Percentiles rank a stretch among this genome's conserved stretches.
Evolutionary conservation across 2,329 filamentous ascomycete species (phyloP).

Genomic region (Verticillium albo-atrum): DNA sequence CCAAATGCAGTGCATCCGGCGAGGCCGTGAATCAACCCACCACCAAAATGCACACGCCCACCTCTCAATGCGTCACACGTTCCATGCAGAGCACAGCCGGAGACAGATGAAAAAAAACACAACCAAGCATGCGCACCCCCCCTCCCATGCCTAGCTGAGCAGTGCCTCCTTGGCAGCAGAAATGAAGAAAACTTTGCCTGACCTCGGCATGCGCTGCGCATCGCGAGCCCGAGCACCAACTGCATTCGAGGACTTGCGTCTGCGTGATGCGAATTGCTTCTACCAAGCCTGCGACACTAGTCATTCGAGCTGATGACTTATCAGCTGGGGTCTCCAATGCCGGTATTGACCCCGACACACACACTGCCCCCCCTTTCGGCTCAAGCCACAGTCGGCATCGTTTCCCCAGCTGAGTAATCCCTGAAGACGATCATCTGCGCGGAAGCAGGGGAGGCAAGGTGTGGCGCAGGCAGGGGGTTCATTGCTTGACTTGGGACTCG

Average conservation of each 20-base stretch:
- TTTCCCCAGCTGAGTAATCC: conserved; percentile 1
- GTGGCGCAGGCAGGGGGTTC: not conserved
- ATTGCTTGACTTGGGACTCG: not conserved
- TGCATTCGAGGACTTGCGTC: not conserved
- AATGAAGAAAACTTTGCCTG: not conserved
- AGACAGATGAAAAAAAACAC: not conserved
- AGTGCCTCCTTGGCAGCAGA: not conserved
- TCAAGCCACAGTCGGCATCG: conserved; percentile 1
- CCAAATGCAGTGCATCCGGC: not conserved
- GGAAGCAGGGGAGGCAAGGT: not conserved
- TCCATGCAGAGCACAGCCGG: not conserved
- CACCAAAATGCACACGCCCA: not conserved
- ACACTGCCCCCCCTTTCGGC: not conserved
- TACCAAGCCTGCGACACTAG: not conserved
- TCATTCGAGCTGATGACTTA: not conserved
- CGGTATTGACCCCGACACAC: not conserved
- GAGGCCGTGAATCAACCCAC: not conserved
- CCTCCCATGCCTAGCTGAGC: not conserved
- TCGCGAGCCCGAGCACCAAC: not conserved
- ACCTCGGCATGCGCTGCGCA: not conserved
- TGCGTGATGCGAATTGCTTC: too few species aligned
- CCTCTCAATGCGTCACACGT: not conserved
- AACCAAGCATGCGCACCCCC: not conserved
- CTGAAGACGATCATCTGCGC: conserved; percentile 1
- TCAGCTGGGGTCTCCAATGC: not conserved